phyloP scores from a whole-genome alignment of 495 filamentous ascomycete genomes.

The Tricharina praecox region DNA sequence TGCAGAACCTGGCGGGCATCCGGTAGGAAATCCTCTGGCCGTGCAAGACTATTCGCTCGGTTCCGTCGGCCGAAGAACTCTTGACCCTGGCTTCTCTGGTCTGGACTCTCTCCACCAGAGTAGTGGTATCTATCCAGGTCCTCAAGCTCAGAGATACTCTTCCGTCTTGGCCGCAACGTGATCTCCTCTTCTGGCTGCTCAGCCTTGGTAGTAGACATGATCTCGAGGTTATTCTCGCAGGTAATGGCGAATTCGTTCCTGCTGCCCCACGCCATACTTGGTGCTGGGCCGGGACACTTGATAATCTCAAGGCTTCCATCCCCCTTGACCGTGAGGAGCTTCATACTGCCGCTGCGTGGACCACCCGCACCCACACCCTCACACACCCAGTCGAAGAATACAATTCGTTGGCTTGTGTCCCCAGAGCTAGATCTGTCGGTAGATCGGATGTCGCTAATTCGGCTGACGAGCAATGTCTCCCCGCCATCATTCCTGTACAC shows the following conservation, averaged over 20 bases:
- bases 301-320: slow-evolving; percentile 20
- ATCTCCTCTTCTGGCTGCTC: background rate
- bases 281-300: slow-evolving; percentile 10
- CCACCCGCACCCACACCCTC: slow-evolving; percentile 28
- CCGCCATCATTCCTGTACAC: slow-evolving; percentile 10
- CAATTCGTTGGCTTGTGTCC: slow-evolving; percentile 46
- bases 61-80: slow-evolving; percentile 14
- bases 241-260: slow-evolving; percentile 22
- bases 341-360: background rate
- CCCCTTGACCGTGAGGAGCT: slow-evolving; percentile 8
- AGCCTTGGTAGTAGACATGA: slow-evolving; percentile 12
- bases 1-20: slow-evolving; percentile 13
- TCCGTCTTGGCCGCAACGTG: background rate
- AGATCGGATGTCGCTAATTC: slow-evolving; percentile 18
- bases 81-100: slow-evolving; percentile 5
- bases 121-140: background rate
- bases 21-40: slow-evolving; percentile 22
- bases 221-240: slow-evolving; percentile 18
- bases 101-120: slow-evolving; percentile 6
- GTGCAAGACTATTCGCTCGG: slow-evolving; percentile 12
- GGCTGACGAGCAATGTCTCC: slow-evolving; percentile 19
- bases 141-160: slow-evolving; percentile 2
- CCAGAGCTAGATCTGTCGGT: slow-evolving; percentile 27
- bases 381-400: slow-evolving; percentile 75
- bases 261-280: slow-evolving; percentile 18